Base-by-base conservation (phyloP, 768 basidiomycete species). In the Atractiella rhizophila region DNA sequence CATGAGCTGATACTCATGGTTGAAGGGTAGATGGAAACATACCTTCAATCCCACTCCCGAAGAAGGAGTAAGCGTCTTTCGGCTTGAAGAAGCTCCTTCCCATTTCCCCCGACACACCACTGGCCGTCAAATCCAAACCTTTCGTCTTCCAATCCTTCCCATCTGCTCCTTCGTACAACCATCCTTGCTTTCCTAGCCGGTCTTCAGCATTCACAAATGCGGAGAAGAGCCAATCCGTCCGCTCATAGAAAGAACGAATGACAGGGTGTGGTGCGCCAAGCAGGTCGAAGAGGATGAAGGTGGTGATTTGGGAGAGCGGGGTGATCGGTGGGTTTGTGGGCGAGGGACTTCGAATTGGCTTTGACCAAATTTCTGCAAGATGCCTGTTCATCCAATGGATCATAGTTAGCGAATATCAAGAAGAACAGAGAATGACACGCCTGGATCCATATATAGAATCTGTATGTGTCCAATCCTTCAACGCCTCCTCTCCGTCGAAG, bases 401-500 rank as follows among this genome's bases (percentile, higher is more conserved):
- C 31, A 16, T 12, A 24, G 21, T 7, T 25, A 3, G 9, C 42
- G 16, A 35, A 42, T 13, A 20, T 16, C 40, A 23, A 39, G n/a
- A 37, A 33, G 27, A 43, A 15, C 26, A 9, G 13, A 30, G 48
- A 39, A 18, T 7, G 13, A 47, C 60, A 42, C 52, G 82, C 86
- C 80, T 71, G 29, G 88, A 75, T n/a, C 88, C 88, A 55, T 98
- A 98, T 31, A 82, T 73, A 1, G 81, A 86, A 59, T 98, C 88
- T 2, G 68, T 71, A 24, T 65, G 68, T 2, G 81, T 82, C 88
- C 88, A 98, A 21, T 69, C 64, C 35, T 70, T 65, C 59, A 88
- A 94, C 0, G 91, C 91, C 59, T 96, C 91, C 59, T 98, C 91
- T 3, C 91, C 91, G 52, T 98, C 91, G 44, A 98, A 88, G 56